Base-by-base conservation (phyloP, 23 red algal genomes). In the Chondrus crispus region DNA sequence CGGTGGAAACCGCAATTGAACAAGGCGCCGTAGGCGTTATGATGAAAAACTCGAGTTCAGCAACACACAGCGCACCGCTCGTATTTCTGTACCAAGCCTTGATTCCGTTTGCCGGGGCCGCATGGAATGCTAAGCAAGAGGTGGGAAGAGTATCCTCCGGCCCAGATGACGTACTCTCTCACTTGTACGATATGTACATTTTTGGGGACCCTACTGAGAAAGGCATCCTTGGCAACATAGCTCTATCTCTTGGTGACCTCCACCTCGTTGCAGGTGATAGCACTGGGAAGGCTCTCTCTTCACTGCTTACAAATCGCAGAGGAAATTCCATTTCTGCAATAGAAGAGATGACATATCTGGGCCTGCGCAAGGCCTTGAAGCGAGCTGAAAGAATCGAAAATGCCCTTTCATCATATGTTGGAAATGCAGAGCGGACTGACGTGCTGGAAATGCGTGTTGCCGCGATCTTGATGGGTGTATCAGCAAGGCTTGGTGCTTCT, bases 381-480 rank as follows among this genome's bases (percentile, higher is more conserved):
- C 26, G 71, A 77, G 26, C 71, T 12, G 71, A 77, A 8, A 42
- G 38, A 48, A 77, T 77, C 28, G 71, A 77, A 16, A 48, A 46
- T 20, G 71, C 71, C 9, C 43, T 77, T 26, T 47, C 16, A 9
- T 77, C 71, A 7, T 77, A 77, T 44, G n/a, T 1, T 46, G 71
- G 71, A 7, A 77, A 77, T 77, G 71, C 71, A 1, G 71, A 48
- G 26, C n/a, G 6, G 19, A 44, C 71, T 24, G 71, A 77, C 43
- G 44, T 77, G 37, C 44, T 26, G 38, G 71, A 77, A 38, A 10
- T 77, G 71, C 71, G 71, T 11, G 19, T 77, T 7, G 71, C 71
- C 11, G 71, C 71, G 37, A 77, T 77, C 32, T 77, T 77, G n/a
- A 24, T 77, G 71, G 71, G 71, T 46, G 71, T 77, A 40, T 26